These are phyloP conservation scores for Raphanus sativus DNA, from an alignment of 345 rosid genomes.

Conservation along the genomic window DNA sequence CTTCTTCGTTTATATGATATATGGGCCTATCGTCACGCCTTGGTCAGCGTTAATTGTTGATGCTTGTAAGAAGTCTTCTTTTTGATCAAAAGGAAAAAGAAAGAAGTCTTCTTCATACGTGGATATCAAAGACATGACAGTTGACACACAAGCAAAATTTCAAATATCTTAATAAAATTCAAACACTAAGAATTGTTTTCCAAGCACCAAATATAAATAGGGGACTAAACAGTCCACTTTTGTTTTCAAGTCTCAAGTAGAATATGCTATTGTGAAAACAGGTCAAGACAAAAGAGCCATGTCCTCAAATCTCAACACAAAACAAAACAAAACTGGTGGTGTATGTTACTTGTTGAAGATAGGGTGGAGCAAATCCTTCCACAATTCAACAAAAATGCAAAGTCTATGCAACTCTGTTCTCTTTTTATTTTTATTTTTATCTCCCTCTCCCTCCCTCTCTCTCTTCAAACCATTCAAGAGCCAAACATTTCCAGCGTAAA, in stretches of 20 bases:
- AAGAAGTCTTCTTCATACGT: slow-evolving; percentile 52
- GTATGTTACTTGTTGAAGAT: slow-evolving; percentile 68
- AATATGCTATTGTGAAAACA: slow-evolving; percentile 32
- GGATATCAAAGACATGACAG: not conserved
- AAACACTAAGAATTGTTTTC: not conserved
- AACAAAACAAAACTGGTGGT: slow-evolving; percentile 49
- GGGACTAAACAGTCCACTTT: not conserved
- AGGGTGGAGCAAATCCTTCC: slow-evolving; percentile 55
- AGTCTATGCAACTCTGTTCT: slow-evolving; percentile 26
- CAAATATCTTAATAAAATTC: not conserved
- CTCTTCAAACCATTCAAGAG: slow-evolving; percentile 21
- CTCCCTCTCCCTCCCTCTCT: not conserved
- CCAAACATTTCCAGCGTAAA: slow-evolving; percentile 8
- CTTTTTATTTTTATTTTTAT: not conserved
- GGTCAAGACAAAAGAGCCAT: slow-evolving; percentile 29
- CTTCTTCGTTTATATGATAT: not conserved
- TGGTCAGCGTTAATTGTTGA: too few species aligned
- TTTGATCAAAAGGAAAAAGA: too few species aligned
- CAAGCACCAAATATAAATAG: not conserved
- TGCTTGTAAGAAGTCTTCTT: too few species aligned
- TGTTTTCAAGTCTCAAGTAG: slow-evolving; percentile 1
- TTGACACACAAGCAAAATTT: not conserved
- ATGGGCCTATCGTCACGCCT: slow-evolving; percentile 9
- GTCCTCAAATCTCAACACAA: slow-evolving; percentile 22
- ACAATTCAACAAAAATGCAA: slow-evolving; percentile 42